Percentiles rank a stretch among this genome's conserved stretches.
Conservation (phyloP, 1,284 basidiomycete genomes). For the Moniliella sp. region DNA sequence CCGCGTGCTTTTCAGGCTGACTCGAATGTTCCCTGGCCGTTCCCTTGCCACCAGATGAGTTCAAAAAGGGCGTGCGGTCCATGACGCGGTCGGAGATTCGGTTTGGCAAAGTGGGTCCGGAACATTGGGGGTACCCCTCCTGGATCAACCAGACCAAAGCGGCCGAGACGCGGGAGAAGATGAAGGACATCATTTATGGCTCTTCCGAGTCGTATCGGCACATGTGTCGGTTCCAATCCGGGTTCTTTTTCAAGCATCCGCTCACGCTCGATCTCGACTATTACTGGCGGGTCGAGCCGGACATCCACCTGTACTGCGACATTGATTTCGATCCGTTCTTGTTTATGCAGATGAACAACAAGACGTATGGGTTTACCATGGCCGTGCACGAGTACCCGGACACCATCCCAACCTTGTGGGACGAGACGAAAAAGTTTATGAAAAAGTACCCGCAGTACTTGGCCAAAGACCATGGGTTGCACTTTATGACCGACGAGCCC, state of each 20-base stretch:
- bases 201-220: slow-evolving; percentile 2
- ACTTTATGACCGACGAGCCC: slow-evolving; percentile 2
- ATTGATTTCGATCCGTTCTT: slow-evolving; percentile 3
- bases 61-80: too few species aligned
- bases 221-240: slow-evolving; percentile 5
- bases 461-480: background rate
- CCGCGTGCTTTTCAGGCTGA: background rate
- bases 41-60: too few species aligned
- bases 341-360: slow-evolving; percentile 2
- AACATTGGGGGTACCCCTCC: slow-evolving; percentile 2
- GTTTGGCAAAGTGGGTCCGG: slow-evolving; percentile 1
- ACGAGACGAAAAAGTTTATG: background rate
- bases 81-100: too few species aligned
- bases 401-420: slow-evolving; percentile 1
- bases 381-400: background rate
- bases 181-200: slow-evolving; percentile 2
- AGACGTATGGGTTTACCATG: slow-evolving; percentile 4
- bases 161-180: background rate
- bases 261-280: slow-evolving; percentile 5
- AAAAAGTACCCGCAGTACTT: background rate
- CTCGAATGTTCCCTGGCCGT: too few species aligned
- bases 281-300: slow-evolving; percentile 8
- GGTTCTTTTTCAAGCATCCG: slow-evolving; percentile 6
- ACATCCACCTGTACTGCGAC: slow-evolving; percentile 1
- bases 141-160: slow-evolving; percentile 1